A percentile compares a stretch with the other conserved stretches of the same genome.
Evolutionary conservation across 805 yeast species (phyloP).

Genomic region (Ogataea populi-albae): DNA sequence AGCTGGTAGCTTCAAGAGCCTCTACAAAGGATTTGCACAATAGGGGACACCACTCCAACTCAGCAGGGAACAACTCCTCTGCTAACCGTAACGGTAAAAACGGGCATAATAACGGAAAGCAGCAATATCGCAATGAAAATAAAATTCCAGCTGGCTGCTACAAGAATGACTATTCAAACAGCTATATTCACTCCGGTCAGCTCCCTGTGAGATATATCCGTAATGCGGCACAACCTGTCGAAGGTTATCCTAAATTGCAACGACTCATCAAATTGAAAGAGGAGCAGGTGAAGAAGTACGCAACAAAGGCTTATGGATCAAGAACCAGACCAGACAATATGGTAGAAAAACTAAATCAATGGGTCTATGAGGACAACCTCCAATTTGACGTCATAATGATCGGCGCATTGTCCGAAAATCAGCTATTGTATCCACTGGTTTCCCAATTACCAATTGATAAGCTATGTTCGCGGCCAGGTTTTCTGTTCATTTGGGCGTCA

Average conservation of each 20-base stretch:
- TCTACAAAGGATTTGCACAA: slow-evolving; percentile 16
- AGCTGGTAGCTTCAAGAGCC: slow-evolving; percentile 21
- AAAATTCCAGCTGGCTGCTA: slow-evolving; percentile 20
- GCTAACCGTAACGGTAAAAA: neutral
- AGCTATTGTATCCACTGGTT: slow-evolving; percentile 60
- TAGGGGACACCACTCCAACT: neutral
- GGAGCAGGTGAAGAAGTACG: slow-evolving; percentile 49
- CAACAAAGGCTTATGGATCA: slow-evolving; percentile 65
- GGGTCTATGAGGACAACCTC: slow-evolving; percentile 58
- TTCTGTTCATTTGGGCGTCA: slow-evolving; percentile 84
- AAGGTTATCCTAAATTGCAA: slow-evolving; percentile 84
- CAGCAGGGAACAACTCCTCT: neutral
- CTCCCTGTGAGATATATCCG: slow-evolving; percentile 64
- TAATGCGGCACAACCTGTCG: slow-evolving; percentile 63
- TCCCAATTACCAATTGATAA: slow-evolving; percentile 66
- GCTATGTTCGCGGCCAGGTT: slow-evolving; percentile 81
- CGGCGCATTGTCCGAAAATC: slow-evolving; percentile 78
- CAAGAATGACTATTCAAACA: slow-evolving; percentile 73
- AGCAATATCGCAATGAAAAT: slow-evolving; percentile 10
- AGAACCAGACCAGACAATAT: slow-evolving; percentile 53
- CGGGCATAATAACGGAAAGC: slow-evolving; percentile 9
- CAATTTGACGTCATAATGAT: slow-evolving; percentile 90
- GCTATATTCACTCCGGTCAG: slow-evolving; percentile 59
- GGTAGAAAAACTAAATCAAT: slow-evolving; percentile 51
- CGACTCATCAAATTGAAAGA: slow-evolving; percentile 63